Base-by-base conservation (phyloP, 2,329 filamentous ascomycete species). In the Scleromitrula shiraiana region DNA sequence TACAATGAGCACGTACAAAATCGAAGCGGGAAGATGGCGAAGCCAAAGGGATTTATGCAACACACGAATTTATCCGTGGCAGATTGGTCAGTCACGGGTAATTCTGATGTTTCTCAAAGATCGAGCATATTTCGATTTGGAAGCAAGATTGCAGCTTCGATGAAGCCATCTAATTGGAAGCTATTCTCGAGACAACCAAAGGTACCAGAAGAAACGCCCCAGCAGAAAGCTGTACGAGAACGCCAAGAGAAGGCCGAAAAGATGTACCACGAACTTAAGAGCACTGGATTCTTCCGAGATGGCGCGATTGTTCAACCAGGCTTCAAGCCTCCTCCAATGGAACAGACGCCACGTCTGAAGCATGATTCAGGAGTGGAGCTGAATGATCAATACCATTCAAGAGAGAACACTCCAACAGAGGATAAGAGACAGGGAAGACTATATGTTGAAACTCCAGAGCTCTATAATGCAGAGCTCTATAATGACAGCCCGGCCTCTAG, bases 41-140 rank as follows among this genome's bases (percentile, higher is more conserved):
- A 48, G n/a, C 46, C 50, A 14, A 37, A 44, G 19, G 51, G 40
- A 12, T 55, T 52, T 22, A 41, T 51, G n/a, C 41, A 52, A 7
- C 50, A 51, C 27, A 48, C 48, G 26, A 51, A 57, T 22, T 27
- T 17, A 32, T 57, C 50, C 2, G 30, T 45, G 20, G 50, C 45
- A 36, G 60, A 59, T 29, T 55, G 55, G 3, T 39, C 54, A 9
- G 44, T 51, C 8, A 54, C 57, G 10, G 59, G 57, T 19, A 53
- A 41, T 19, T 50, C 62, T 12, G 63, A 67, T 7, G 50, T 59
- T 5, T 60, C 59, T 46, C 67, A 66, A 44, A 62, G 67, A 12
- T 72, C 67, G 3, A 70, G 72, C 9, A 70, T 79, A 27, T 76
- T 76, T 55, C 68, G 71, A 5, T 78, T 80, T 54, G 75, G 76